These are phyloP conservation scores for Toxoplasma gondii DNA, from an alignment of 169 alveolate species.

Conservation along the genomic window DNA sequence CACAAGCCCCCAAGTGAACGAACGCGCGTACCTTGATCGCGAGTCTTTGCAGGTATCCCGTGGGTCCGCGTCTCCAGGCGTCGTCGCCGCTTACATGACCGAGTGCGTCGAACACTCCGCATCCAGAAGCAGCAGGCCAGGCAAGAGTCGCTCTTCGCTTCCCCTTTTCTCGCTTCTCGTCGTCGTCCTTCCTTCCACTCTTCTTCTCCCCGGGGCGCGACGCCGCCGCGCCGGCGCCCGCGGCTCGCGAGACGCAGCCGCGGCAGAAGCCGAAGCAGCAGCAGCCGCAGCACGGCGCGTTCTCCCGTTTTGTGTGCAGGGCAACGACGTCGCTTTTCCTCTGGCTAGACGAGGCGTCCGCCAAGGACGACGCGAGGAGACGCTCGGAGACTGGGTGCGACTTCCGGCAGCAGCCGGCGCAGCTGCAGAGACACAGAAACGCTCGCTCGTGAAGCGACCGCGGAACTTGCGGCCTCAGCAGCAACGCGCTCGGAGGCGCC, in stretches of 20 bases:
- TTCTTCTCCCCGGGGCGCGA: not conserved
- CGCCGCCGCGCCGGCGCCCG: not conserved
- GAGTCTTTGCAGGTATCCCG: not conserved
- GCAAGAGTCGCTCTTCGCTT: not conserved
- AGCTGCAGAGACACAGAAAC: not conserved
- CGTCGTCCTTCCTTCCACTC: not conserved
- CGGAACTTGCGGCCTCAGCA: constrained; percentile 1
- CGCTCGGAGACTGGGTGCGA: not conserved
- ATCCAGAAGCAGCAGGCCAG: not conserved
- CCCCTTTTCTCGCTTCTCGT: not conserved
- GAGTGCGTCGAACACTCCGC: not conserved
- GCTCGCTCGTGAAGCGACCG: constrained; percentile 2
- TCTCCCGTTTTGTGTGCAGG: not conserved
- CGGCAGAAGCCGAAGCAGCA: not conserved
- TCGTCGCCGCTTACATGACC: not conserved
- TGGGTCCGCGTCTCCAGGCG: not conserved
- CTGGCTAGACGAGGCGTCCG: not conserved
- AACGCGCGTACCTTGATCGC: not conserved
- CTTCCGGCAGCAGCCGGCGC: not conserved
- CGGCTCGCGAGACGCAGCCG: not conserved
- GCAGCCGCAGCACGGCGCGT: not conserved
- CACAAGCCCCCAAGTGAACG: no score
- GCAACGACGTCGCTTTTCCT: not conserved
- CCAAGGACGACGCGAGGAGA: not conserved
- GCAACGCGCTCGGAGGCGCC: not conserved